Evolutionary conservation across 2,329 filamentous ascomycete genomes (phyloP).

Genomic region (Apiospora malaysiana): DNA sequence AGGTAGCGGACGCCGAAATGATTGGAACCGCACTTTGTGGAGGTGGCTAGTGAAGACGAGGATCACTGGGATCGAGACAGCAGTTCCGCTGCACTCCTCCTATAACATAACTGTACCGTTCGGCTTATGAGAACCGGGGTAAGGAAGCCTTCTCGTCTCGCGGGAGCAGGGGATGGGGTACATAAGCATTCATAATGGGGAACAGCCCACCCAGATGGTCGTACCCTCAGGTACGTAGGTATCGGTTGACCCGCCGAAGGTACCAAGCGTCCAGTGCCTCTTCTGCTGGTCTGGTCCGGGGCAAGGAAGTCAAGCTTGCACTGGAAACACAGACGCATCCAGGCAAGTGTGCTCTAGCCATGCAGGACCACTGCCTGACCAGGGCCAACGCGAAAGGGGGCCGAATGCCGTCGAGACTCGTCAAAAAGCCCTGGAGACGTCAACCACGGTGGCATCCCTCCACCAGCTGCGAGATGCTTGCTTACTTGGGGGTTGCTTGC

Average conservation of each 20-base stretch:
- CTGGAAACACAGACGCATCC: not conserved
- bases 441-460: conserved; percentile 17
- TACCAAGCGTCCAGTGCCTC: not conserved
- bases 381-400: conserved; percentile 25
- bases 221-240: not conserved
- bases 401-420: conserved; percentile 25
- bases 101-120: conserved; percentile 2
- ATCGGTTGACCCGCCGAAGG: conserved; percentile 4
- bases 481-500: conserved; percentile 14
- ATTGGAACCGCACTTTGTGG: conserved; percentile 31
- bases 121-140: conserved; percentile 20
- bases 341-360: conserved; percentile 11
- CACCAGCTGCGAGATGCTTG: conserved; percentile 14
- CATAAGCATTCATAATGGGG: conserved; percentile 16
- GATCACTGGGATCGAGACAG: conserved; percentile 26
- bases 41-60: conserved; percentile 35
- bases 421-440: conserved; percentile 9
- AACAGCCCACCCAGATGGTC: not conserved
- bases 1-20: conserved; percentile 20
- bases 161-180: conserved; percentile 18
- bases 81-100: conserved; percentile 16
- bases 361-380: conserved; percentile 10
- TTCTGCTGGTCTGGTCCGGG: not conserved
- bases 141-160: conserved; percentile 7
- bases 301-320: not conserved